phyloP scores from a whole-genome alignment of 2,329 filamentous ascomycete species.

The Phyllosticta paracitricarpa region DNA sequence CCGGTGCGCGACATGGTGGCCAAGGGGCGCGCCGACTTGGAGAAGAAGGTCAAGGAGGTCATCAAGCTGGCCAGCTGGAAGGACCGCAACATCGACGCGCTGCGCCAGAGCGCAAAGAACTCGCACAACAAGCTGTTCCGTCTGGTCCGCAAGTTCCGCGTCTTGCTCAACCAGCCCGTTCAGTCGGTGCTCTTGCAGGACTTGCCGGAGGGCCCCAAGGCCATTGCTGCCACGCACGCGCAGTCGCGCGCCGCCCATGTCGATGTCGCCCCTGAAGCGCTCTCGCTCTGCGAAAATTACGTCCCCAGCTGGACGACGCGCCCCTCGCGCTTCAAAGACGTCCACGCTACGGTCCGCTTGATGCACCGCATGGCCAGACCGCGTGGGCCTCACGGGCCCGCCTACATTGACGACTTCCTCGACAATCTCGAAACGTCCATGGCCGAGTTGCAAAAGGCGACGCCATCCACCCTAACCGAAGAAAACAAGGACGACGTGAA shows the following conservation, averaged over 20 bases:
- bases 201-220: neutral
- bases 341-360: slow-evolving; percentile 57
- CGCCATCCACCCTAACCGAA: slow-evolving; percentile 68
- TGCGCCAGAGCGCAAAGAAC: slow-evolving; percentile 78
- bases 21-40: slow-evolving; percentile 62
- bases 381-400: slow-evolving; percentile 44
- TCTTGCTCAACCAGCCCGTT: slow-evolving; percentile 66
- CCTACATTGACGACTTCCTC: slow-evolving; percentile 58
- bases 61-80: slow-evolving; percentile 94
- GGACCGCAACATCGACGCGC: slow-evolving; percentile 84
- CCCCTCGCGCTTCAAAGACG: slow-evolving; percentile 61
- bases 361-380: slow-evolving; percentile 57
- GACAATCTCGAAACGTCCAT: slow-evolving; percentile 57
- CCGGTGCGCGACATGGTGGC: slow-evolving; percentile 55
- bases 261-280: slow-evolving; percentile 12
- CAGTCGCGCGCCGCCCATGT: slow-evolving; percentile 4
- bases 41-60: slow-evolving; percentile 90
- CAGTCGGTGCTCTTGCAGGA: slow-evolving; percentile 40
- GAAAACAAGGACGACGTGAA: slow-evolving; percentile 79
- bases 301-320: slow-evolving; percentile 28
- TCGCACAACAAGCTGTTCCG: slow-evolving; percentile 91
- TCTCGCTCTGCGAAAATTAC: slow-evolving; percentile 16
- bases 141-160: slow-evolving; percentile 80
- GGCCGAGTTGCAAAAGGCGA: slow-evolving; percentile 69
- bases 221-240: neutral